Percentiles rank a stretch among this genome's conserved stretches.
Conservation (phyloP, 2,329 filamentous ascomycete species). For the Elsinoe perseae region DNA sequence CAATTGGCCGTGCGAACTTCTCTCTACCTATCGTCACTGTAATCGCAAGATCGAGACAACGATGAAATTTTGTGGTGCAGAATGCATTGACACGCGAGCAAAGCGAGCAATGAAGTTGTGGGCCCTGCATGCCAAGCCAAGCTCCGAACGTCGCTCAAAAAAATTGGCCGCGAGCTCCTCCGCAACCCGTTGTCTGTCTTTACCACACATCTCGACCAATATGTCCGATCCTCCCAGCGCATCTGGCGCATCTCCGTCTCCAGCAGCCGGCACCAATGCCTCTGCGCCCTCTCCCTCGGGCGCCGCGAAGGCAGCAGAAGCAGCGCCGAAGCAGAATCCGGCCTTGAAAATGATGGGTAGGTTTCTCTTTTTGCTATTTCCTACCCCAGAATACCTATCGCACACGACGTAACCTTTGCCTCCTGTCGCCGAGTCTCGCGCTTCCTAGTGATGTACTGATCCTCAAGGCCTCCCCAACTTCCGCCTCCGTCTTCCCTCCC, state of each 20-base stretch:
- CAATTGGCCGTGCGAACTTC: too few species aligned
- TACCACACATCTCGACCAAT: background rate
- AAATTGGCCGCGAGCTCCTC: slow-evolving; percentile 10
- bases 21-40: too few species aligned
- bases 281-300: background rate
- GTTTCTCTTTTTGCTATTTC: background rate
- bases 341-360: slow-evolving; percentile 7
- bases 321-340: slow-evolving; percentile 12
- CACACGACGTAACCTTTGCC: too few species aligned
- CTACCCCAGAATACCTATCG: too few species aligned
- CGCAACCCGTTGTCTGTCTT: background rate
- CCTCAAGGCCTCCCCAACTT: slow-evolving; percentile 68
- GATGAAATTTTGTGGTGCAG: background rate
- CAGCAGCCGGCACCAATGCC: slow-evolving; percentile 12
- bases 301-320: slow-evolving; percentile 2
- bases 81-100: background rate
- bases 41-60: too few species aligned
- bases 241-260: background rate
- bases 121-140: background rate
- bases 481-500: slow-evolving; percentile 76
- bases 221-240: slow-evolving; percentile 10
- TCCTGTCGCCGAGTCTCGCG: too few species aligned
- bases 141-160: slow-evolving; percentile 6
- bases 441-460: too few species aligned
- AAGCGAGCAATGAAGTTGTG: slow-evolving; percentile 2